Base-by-base conservation (phyloP, 306 rosid genomes). In the Comarum palustre region DNA sequence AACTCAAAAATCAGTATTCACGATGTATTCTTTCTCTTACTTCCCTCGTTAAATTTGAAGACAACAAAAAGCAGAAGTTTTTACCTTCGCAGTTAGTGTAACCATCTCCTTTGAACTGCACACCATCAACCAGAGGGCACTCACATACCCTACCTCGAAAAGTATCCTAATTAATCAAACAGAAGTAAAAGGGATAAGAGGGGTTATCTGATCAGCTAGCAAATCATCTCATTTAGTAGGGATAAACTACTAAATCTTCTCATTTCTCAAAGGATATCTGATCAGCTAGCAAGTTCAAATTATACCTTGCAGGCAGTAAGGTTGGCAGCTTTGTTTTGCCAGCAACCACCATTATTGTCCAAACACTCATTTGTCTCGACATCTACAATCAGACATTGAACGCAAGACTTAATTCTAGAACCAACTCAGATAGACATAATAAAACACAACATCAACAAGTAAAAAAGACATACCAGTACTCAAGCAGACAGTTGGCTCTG, bases 41-140 rank as follows among this genome's bases (percentile, higher is more conserved):
- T 57, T 55, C 75, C 4, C 13, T 16, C 8, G 14, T 15, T 55
- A 54, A n/a, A 20, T 24, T 14, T 71, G 15, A 24, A 13, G 19
- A 16, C 8, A 9, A 62, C 57, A 0, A 54, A 55, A 51, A 74
- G 66, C 45, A 3, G 24, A 47, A 57, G 51, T 46, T 51, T 71
- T 80, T 78, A 94, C 99, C 99, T 90, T 83, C 86, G 69, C 99
- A 94, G 11, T 77, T 78, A 39, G 89, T 91, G 79, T 94, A 94
- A 80, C 99, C 99, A 82, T 94, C 99, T 85, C 99, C 99, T 86
- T 91, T 94, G 82, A 94, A 94, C 80, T 91, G 96, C 86, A 94
- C 96, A 75, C 99, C 99, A 82, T 91, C 97, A 73, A 94, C 89
- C 60, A 88, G 75, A 52, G 99, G 99, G 82, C 99, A 94, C 77